These are phyloP conservation scores for Nyssa sinensis DNA, from an alignment of 148 eudicot genomes.

Conservation along the genomic window DNA sequence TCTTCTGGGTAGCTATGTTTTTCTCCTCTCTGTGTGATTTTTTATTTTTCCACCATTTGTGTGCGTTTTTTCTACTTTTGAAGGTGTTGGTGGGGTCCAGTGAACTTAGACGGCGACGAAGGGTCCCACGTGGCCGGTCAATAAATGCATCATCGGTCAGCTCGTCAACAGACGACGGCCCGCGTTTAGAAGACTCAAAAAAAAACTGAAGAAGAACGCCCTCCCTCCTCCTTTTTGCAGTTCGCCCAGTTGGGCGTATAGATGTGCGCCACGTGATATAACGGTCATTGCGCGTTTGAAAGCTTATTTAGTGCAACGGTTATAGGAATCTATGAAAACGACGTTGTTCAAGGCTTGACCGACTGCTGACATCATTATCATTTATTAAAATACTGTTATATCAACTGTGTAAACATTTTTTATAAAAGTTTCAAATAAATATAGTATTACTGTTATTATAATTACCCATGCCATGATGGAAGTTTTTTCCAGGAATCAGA, in stretches of 20 bases:
- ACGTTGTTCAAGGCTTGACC: too few species aligned
- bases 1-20: neutral
- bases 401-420: too few species aligned
- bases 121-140: neutral
- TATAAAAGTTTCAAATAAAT: too few species aligned
- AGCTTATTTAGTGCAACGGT: neutral
- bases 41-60: neutral
- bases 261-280: neutral
- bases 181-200: neutral
- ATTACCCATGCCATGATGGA: too few species aligned
- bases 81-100: neutral
- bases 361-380: too few species aligned
- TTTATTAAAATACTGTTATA: too few species aligned
- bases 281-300: neutral
- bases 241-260: neutral
- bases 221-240: too few species aligned
- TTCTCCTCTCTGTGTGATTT: too few species aligned
- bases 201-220: neutral
- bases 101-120: neutral
- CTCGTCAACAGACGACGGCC: conserved; percentile 2
- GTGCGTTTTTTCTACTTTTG: neutral
- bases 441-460: too few species aligned
- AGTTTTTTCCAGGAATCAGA: too few species aligned
- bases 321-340: neutral
- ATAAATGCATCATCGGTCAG: neutral